These are phyloP conservation scores for Arthonia radiata DNA, from an alignment of 495 filamentous ascomycete genomes.

Conservation along the genomic window DNA sequence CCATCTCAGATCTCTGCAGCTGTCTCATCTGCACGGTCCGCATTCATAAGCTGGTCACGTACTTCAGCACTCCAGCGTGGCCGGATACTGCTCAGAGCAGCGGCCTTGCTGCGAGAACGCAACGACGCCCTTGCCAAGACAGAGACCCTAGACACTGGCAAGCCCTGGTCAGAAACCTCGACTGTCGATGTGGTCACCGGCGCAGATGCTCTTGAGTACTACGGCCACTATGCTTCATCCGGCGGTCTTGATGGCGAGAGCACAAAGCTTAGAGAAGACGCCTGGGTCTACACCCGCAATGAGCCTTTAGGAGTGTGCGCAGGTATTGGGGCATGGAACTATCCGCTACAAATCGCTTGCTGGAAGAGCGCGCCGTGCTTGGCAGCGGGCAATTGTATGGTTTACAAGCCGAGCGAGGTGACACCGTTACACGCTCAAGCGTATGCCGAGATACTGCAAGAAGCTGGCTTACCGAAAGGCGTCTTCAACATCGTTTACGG, in stretches of 20 bases:
- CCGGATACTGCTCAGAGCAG: slow-evolving; percentile 46
- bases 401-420: slow-evolving; percentile 67
- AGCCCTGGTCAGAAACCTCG: slow-evolving; percentile 49
- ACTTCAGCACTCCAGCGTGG: slow-evolving; percentile 38
- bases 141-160: slow-evolving; percentile 52
- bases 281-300: slow-evolving; percentile 53
- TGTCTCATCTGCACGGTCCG: slow-evolving; percentile 30
- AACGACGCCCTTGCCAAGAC: slow-evolving; percentile 45
- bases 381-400: slow-evolving; percentile 65
- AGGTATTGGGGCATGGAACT: slow-evolving; percentile 68
- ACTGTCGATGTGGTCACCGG: slow-evolving; percentile 52
- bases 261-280: slow-evolving; percentile 37
- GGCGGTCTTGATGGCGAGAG: slow-evolving; percentile 48
- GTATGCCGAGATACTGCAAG: slow-evolving; percentile 42
- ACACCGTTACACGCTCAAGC: slow-evolving; percentile 47
- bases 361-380: slow-evolving; percentile 58
- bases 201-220: slow-evolving; percentile 56
- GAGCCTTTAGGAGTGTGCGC: slow-evolving; percentile 52
- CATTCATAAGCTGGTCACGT: slow-evolving; percentile 41
- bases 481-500: slow-evolving; percentile 69
- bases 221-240: slow-evolving; percentile 42
- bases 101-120: slow-evolving; percentile 33
- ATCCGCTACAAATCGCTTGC: slow-evolving; percentile 41
- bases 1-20: slow-evolving; percentile 36
- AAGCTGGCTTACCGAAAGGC: slow-evolving; percentile 50